Conservation (phyloP, 306 rosid species). For the Rosa persica region DNA sequence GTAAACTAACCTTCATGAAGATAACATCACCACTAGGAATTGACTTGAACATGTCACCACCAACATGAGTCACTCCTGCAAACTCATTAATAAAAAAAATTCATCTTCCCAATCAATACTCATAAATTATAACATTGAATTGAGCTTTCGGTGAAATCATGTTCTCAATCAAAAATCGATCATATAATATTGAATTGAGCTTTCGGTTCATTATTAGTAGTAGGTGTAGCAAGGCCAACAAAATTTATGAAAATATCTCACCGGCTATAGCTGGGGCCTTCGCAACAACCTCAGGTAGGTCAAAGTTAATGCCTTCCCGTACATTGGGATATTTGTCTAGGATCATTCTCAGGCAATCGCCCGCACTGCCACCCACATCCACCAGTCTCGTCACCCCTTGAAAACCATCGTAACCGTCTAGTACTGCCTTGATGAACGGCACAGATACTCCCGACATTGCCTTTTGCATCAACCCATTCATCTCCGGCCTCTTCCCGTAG, state of each 20-base stretch:
- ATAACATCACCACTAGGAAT: conserved; percentile 71
- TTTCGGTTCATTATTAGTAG: not conserved
- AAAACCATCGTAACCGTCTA: conserved; percentile 69
- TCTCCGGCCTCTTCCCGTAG: conserved; percentile 67
- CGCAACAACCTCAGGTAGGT: conserved; percentile 80
- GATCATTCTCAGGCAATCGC: conserved; percentile 88
- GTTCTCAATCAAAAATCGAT: not conserved
- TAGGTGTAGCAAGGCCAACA: not conserved
- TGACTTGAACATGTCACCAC: conserved; percentile 82
- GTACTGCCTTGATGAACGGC: conserved; percentile 70
- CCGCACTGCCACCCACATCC: conserved; percentile 93
- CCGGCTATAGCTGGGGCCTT: conserved; percentile 65
- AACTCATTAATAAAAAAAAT: not conserved
- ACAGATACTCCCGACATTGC: conserved; percentile 90
- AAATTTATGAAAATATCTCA: not conserved
- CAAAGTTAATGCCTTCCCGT: conserved; percentile 69
- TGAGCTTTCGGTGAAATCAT: not conserved
- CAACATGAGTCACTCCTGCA: conserved; percentile 73
- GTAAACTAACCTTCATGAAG: conserved; percentile 69
- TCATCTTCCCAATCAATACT: not conserved
- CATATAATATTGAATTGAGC: not conserved
- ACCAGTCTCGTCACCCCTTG: conserved; percentile 57
- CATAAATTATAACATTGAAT: not conserved
- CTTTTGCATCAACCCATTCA: conserved; percentile 76
- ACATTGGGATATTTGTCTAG: conserved; percentile 50